Evolutionary conservation across 257 asterid genomes (phyloP), one percentile per base, ranked within the genome.

Genomic region (Leptodermis oblonga): DNA sequence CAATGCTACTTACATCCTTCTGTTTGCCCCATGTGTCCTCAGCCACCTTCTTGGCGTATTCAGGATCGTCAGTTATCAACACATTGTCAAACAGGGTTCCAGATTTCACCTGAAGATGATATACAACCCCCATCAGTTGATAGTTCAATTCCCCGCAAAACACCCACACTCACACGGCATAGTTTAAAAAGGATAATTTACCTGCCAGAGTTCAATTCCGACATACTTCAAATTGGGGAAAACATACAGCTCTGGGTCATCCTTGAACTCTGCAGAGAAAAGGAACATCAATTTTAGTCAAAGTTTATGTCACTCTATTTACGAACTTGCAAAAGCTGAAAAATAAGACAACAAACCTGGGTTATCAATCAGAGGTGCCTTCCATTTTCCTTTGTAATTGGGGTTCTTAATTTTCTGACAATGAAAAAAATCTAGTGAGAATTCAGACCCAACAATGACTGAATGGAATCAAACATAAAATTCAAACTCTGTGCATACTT

Each of bases 201-300:
- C 97, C 95, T 94, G 99, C 99, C 99, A 94, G 87, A 94, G 78
- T 76, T 94, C 99, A 80, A 94, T 79, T 65, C 99, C 99, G 0
- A 94, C 99, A 65, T 92, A 87, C 90, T 89, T 91, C 96, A 94
- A 70, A 0, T 85, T 85, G 7, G 98, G 98, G 88, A 80, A 94
- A 71, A 94, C 98, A 81, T 91, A 91, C 51, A 94, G 80, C 36
- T 94, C 96, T 7, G 97, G 97, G 69, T 94, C 96, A 73, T 94
- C 99, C 68, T 89, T 91, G 83, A 94, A 94, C 55, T 94, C 97
- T 94, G 90, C 69, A 79, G 4, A 37, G 6, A 67, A 42, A 33
- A 39, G 25, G 56, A 75, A 5, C 28, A 72, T 4, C 26, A 36
- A 36, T 30, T 17, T 65, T 23, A 31, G 59, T 42, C 6, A 55